Evolutionary conservation across 2,329 filamentous ascomycete species (phyloP), one percentile per base, ranked within the genome.

Genomic region (Claviceps quebecensis): DNA sequence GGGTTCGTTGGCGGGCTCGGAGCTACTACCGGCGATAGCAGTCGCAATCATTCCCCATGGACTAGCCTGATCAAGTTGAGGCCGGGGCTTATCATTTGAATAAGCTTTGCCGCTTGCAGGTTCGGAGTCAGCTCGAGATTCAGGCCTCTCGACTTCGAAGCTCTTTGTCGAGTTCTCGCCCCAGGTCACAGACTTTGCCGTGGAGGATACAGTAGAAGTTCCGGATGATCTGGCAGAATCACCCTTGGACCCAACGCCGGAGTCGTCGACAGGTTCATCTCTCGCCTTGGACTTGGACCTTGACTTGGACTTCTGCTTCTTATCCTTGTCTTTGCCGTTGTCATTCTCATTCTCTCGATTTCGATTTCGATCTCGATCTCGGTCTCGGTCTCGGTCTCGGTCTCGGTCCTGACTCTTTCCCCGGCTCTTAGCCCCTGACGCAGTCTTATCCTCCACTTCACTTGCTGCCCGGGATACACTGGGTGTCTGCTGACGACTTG

Each of bases 121-220:
- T 38, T 67, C 66, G 9, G 55, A 54, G 46, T 64, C 61, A 49
- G 59, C 65, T 55, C 60, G 66, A n/a, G 58, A 58, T 45, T 77
- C 76, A 6, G 80, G 76, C 49, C 75, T 82, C 53, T 79, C 77
- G 11, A 77, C 72, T 47, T 82, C 77, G 54, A 80, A 84, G 53
- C 78, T 76, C 61, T 83, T 79, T 4, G 76, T 83, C 59, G 81
- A 72, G 55, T 82, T 81, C 54, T 81, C 70, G 11, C 79, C 81
- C 81, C 80, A 84, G 13, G 73, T 80, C 4, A 84, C 81, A 43
- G 68, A 73, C 57, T 82, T 83, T 6, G 76, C 70, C 6, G 68
- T 67, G 36, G 72, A 68, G 2, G 57, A 52, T 11, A 50, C 29
- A 16, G 40, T 44, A 22, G 53, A 54, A 14, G 53, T 23, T n/a